Conservation (phyloP, 495 filamentous ascomycete species). For the Aspergillus nidulans region DNA sequence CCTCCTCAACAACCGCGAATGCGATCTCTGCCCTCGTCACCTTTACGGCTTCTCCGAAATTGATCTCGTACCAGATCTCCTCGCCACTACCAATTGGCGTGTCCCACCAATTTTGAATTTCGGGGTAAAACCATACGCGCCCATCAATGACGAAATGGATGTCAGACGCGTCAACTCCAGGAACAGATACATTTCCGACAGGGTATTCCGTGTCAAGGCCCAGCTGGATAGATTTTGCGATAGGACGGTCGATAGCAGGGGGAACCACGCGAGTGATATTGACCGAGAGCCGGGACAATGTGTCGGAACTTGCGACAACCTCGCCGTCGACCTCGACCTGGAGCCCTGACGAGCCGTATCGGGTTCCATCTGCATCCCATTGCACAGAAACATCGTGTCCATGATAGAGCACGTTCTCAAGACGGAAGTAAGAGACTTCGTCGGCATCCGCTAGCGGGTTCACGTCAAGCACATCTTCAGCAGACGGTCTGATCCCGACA, state of each 20-base stretch:
- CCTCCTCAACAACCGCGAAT: constrained; percentile 14
- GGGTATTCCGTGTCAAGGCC: constrained; percentile 14
- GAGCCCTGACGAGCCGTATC: constrained; percentile 22
- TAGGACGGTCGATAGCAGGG: constrained; percentile 11
- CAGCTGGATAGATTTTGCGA: constrained; percentile 23
- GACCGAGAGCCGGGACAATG: constrained; percentile 11
- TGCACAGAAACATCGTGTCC: constrained; percentile 26
- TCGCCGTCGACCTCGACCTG: constrained; percentile 23
- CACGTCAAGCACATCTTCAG: constrained; percentile 25
- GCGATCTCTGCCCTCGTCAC: constrained; percentile 17
- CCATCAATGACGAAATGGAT: constrained; percentile 28
- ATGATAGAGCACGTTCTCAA: constrained; percentile 28
- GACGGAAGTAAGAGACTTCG: constrained; percentile 22
- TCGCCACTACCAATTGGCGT: constrained; percentile 18
- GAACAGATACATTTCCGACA: constrained; percentile 19
- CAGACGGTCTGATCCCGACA: constrained; percentile 24
- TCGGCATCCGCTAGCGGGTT: constrained; percentile 23
- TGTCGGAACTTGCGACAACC: constrained; percentile 7
- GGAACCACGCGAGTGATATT: constrained; percentile 8
- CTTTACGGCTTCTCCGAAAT: constrained; percentile 8
- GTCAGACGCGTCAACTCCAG: constrained; percentile 15
- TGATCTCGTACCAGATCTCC: constrained; percentile 21
- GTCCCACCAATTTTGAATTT: constrained; percentile 22
- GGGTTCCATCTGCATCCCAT: constrained; percentile 22
- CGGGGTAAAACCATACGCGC: constrained; percentile 21